These are phyloP conservation scores for Galerina marginata DNA, from an alignment of 768 basidiomycete genomes.

Conservation along the genomic window DNA sequence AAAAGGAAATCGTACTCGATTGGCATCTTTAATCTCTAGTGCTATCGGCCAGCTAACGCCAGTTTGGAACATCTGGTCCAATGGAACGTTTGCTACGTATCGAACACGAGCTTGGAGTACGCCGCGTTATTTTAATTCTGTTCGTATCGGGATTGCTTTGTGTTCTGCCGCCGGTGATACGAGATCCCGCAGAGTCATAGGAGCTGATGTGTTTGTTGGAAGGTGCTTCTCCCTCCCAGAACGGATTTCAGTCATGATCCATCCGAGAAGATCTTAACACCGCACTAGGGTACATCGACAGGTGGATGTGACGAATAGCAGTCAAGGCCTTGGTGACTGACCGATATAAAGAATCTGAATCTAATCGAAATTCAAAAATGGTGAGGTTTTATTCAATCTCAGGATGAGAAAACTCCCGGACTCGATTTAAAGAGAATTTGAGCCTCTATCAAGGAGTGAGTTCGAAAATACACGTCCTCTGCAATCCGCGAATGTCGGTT, in stretches of 20 bases:
- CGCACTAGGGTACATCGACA: background rate
- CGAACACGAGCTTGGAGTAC: constrained; percentile 15
- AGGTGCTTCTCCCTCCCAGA: background rate
- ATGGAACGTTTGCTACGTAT: constrained; percentile 10
- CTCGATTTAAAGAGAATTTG: too few relatives aligned
- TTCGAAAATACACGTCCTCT: too few relatives aligned
- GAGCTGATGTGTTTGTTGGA: background rate
- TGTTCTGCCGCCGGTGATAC: constrained; percentile 29
- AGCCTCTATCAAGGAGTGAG: too few relatives aligned
- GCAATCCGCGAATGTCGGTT: too few relatives aligned
- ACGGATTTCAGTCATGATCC: background rate
- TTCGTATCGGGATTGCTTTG: constrained; percentile 18
- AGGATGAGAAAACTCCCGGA: too few relatives aligned
- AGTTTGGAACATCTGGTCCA: constrained; percentile 4
- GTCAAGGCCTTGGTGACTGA: too few relatives aligned
- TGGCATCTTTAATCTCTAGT: constrained; percentile 6
- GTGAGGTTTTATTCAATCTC: too few relatives aligned
- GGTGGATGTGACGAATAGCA: background rate
- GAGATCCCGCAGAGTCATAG: constrained; percentile 23
- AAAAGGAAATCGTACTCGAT: constrained; percentile 9
- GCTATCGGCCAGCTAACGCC: constrained; percentile 8
- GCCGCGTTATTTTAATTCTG: constrained; percentile 21
- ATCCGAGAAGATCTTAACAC: background rate
- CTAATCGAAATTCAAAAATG: too few relatives aligned
- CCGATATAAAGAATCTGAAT: too few relatives aligned